Evolutionary conservation across 2,329 filamentous ascomycete species (phyloP), one percentile per base, ranked within the genome.

Genomic region (Capronia americana): DNA sequence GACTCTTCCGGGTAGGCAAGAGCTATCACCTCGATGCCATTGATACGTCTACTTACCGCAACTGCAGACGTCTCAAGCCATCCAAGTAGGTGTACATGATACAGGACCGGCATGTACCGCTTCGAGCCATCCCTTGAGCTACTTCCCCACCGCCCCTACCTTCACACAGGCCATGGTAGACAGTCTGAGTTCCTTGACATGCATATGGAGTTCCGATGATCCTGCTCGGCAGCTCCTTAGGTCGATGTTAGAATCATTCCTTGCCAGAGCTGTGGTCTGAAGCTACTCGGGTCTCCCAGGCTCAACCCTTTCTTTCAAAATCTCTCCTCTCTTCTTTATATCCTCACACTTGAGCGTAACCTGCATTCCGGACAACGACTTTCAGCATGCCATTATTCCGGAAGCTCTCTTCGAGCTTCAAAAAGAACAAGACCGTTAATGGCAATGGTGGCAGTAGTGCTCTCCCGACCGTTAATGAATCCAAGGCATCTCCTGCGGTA

Each of bases 401-500:
- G 11, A 59, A 48, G 54, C 55, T 68, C 11, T 68, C 66, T 32
- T 65, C 66, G 4, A 65, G 53, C n/a, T 60, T 68, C 62, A 68
- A 51, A 30, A 68, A 51, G 28, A 55, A 58, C 34, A 64, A 28
- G 20, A 11, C 48, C 8, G 14, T 6, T 10, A 28, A 26, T 53
- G 48, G 23, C 20, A 26, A 63, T 23, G 23, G 20, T 28, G 23
- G 24, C 30, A 62, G 50, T 44, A 55, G 63, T 41, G 3, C 57
- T 58, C 60, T 70, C 17, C 14, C 34, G 12, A 24, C 56, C 12
- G 60, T 68, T n/a, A 64, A 73, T 34, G 71, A 71, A n/a, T 41
- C 58, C 5, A 48, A 51, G 44, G 30, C 57, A 26, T 32, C 56
- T 8, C 34, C 63, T 17, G 24, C 50, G 30, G 57, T 59, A 12